These are phyloP conservation scores for Sicyos edulis DNA, from an alignment of 306 rosid species.

Conservation along the genomic window DNA sequence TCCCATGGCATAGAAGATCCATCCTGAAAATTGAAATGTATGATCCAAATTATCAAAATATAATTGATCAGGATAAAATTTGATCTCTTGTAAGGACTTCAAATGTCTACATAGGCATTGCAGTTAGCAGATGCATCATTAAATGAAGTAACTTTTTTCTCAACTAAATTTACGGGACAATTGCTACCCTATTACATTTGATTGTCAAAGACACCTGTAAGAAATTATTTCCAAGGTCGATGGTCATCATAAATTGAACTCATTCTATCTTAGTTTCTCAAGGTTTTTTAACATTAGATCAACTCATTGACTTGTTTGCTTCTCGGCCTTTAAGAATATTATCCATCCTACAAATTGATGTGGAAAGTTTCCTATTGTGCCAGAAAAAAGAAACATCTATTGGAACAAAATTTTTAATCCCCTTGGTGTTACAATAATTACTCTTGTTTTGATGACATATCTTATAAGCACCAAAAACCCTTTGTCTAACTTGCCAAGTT, in stretches of 20 bases:
- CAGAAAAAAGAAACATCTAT: neutral
- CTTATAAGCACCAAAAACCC: neutral
- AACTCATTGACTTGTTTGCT: neutral
- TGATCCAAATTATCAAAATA: neutral
- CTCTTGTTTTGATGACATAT: neutral
- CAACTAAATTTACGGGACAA: no score
- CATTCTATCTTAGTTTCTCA: no score
- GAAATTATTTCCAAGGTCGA: no score
- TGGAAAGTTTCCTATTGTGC: neutral
- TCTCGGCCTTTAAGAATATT: neutral
- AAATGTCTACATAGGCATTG: neutral
- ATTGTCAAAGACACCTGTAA: no score
- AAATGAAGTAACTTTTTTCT: neutral
- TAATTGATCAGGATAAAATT: neutral
- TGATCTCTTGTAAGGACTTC: neutral
- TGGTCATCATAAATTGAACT: no score
- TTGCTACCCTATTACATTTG: no score
- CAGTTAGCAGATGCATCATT: neutral
- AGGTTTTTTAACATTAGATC: no score
- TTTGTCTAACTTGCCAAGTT: neutral
- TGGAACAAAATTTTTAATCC: neutral
- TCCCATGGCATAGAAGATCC: slow-evolving; percentile 30
- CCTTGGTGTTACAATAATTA: neutral
- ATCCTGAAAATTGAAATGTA: slow-evolving; percentile 40
- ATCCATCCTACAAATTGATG: neutral